Evolutionary conservation across 345 rosid genomes (phyloP), one percentile per base, ranked within the genome.

Genomic region (Heritiera littoralis): DNA sequence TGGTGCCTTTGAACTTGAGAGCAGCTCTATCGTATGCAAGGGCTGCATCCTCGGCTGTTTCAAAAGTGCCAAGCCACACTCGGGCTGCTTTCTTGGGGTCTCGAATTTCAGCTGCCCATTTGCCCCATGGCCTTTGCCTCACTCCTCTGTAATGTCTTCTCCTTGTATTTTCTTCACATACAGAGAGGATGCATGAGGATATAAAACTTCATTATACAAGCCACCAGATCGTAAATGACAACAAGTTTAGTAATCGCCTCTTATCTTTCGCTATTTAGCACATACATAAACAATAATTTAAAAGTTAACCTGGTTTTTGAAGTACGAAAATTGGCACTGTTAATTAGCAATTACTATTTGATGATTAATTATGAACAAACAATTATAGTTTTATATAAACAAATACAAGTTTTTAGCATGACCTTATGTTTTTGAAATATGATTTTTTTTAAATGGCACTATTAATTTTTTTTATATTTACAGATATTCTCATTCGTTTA

Each of bases 81-180:
- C 99, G 87, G 8, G 88, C 89, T 67, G 92, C 93, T 80, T 92
- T 95, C 58, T 83, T 72, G 0, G 99, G 99, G 74, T 93, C 94
- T 8, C 99, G 86, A 28, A 95, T 95, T 81, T 95, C 99, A 0
- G 99, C 96, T 0, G 98, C 98, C 99, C 99, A 95, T 84, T 94
- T 95, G 0, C 99, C 99, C 99, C 99, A 95, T 43, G 96, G 97
- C 75, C 99, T 87, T 78, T 92, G 99, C 81, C 99, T 89, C 32
- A 95, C 97, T 75, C 99, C 99, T 80, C 98, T 89, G 78, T 95
- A 95, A 76, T 93, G 97, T 66, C 88, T 86, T 79, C 79, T 89
- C 83, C 91, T 86, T 54, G 88, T 75, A 74, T 17, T 86, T 65
- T 86, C 98, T 94, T 79, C 85, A 80, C 81, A 66, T 70, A 78